These are phyloP conservation scores for Lophiotrema nucula DNA, from an alignment of 495 filamentous ascomycete genomes.

Conservation along the genomic window DNA sequence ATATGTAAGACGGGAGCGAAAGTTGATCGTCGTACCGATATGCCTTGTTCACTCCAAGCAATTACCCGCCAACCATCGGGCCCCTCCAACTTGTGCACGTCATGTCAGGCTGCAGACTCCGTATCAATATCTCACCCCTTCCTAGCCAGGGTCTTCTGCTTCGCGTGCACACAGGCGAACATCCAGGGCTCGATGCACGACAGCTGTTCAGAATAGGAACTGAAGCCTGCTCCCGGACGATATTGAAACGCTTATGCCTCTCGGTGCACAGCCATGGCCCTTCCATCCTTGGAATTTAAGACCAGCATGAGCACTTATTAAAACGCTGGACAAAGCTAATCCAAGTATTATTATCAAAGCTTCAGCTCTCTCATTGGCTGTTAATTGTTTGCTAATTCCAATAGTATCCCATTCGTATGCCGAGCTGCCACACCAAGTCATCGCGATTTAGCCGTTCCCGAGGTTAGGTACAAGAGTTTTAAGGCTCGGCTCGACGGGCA, in stretches of 20 bases:
- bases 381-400: too few relatives aligned
- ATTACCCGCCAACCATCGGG: too few relatives aligned
- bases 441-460: constrained; percentile 13
- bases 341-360: not conserved
- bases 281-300: not conserved
- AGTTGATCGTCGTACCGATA: too few relatives aligned
- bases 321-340: not conserved
- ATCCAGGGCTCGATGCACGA: constrained; percentile 5
- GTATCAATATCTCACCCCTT: not conserved
- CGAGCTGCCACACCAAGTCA: not conserved
- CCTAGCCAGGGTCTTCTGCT: not conserved
- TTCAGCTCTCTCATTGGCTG: not conserved
- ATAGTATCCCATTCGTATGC: not conserved
- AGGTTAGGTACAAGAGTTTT: constrained; percentile 1
- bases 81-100: not conserved
- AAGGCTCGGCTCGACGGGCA: constrained; percentile 4
- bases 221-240: not conserved
- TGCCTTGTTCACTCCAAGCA: too few relatives aligned
- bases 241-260: not conserved
- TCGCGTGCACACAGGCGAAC: constrained; percentile 2
- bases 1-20: too few relatives aligned
- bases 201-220: not conserved
- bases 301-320: not conserved
- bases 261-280: too few relatives aligned
- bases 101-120: not conserved